Base-by-base conservation (phyloP, 2,329 filamentous ascomycete species). In the Venturia carpophila region DNA sequence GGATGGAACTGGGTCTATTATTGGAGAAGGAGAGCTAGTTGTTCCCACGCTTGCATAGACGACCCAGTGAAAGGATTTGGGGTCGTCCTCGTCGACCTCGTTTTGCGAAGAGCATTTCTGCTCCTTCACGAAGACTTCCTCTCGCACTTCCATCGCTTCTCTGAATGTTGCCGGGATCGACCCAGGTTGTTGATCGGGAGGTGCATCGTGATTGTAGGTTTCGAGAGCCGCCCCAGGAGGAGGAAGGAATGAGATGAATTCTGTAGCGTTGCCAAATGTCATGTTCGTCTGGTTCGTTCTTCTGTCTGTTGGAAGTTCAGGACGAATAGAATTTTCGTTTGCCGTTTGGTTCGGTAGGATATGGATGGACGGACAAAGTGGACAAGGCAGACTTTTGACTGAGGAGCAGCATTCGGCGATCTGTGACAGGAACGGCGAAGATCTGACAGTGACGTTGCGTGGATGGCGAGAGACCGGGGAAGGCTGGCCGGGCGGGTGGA, bases 41-140 rank as follows among this genome's bases (percentile, higher is more conserved):
- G 70, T 82, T 66, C 73, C 74, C 65, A 88, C 81, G 19, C 82
- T 86, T 60, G 85, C 85, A 75, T 96, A 96, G n/a, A 87, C 80
- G 39, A 96, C 87, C 89, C 91, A 96, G 75, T 97, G 92, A 77
- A 87, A 93, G 69, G 86, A 87, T 43, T 90, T 84, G 0, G 82
- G 69, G 74, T 97, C 93, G 73, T 97, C 91, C 0, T 81, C 78
- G 78, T 97, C 93, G 69, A 91, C 82, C 75, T 97, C 92, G 68
- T 86, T 84, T 45, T 88, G 85, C 0, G 85, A 75, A 0, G 79
- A 76, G 37, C 84, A 79, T 27, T 77, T 74, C 68, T 87, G 84
- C 71, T 86, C 84, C 66, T 81, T 75, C 45, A 84, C 78, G 69
- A 83, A 87, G 68, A 87, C 84, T 47, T 76, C 75, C 65, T 82